phyloP scores from a whole-genome alignment of 306 rosid genomes.

The Purshia tridentata region DNA sequence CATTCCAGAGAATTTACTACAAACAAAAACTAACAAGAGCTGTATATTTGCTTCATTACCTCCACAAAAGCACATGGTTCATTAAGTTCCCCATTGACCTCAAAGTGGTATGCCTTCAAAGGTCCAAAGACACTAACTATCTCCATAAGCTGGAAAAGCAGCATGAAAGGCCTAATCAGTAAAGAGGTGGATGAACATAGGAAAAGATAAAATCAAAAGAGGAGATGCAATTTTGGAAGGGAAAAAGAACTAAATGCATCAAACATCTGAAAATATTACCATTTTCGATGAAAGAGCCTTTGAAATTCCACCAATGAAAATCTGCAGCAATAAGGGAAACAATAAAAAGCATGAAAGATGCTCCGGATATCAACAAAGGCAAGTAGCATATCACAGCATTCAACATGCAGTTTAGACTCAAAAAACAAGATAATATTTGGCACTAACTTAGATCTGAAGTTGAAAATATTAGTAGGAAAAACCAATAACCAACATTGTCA shows the following conservation, averaged over 20 bases:
- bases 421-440: neutral
- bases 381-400: constrained; percentile 7
- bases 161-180: constrained; percentile 19
- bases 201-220: neutral
- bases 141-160: constrained; percentile 68
- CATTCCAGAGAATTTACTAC: neutral
- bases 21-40: neutral
- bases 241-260: neutral
- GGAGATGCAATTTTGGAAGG: constrained; percentile 1
- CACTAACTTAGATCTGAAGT: neutral
- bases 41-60: constrained; percentile 47
- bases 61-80: constrained; percentile 74
- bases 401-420: neutral
- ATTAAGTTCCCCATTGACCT: constrained; percentile 35
- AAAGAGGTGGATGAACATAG: neutral
- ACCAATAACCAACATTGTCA: neutral
- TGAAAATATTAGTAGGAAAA: neutral
- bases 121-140: constrained; percentile 81
- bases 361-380: neutral
- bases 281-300: constrained; percentile 63
- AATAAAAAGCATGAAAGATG: constrained; percentile 5
- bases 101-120: constrained; percentile 83
- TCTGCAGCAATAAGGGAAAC: constrained; percentile 45
- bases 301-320: constrained; percentile 90
- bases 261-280: constrained; percentile 43